phyloP scores from a whole-genome alignment of 345 rosid genomes.

The Melastoma malabathricum region DNA sequence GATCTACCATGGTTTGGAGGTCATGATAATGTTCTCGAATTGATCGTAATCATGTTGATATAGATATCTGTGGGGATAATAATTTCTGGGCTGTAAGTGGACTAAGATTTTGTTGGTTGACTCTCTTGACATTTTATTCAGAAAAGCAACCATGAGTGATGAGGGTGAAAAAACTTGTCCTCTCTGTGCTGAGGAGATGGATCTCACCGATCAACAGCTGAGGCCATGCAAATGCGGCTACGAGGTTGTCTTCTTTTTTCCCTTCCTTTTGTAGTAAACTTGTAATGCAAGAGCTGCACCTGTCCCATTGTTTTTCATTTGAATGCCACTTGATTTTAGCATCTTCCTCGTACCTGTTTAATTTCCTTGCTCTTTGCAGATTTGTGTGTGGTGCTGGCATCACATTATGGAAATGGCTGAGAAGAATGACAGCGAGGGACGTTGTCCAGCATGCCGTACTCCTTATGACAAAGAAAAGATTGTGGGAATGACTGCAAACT shows the following conservation, averaged over 20 bases:
- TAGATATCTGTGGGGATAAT: too few relatives aligned
- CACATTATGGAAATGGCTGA: constrained; percentile 94
- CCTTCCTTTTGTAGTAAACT: too few relatives aligned
- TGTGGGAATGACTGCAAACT: constrained; percentile 60
- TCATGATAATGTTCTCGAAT: too few relatives aligned
- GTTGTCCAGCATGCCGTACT: constrained; percentile 85
- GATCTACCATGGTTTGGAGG: too few relatives aligned
- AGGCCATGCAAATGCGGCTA: constrained; percentile 96
- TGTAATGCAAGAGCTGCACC: too few relatives aligned
- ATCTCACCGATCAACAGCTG: constrained; percentile 80
- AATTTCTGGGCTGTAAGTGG: too few relatives aligned
- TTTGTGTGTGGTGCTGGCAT: constrained; percentile 99
- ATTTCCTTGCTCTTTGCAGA: constrained; percentile 19
- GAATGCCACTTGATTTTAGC: too few relatives aligned
- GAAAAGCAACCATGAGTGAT: constrained; percentile 57
- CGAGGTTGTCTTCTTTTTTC: constrained; percentile 29
- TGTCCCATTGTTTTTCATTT: too few relatives aligned
- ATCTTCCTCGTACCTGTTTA: too few relatives aligned
- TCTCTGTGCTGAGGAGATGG: constrained; percentile 92
- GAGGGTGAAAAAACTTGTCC: constrained; percentile 82
- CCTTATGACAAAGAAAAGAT: constrained; percentile 90
- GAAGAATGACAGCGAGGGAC: constrained; percentile 74
- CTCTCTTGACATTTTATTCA: neutral
- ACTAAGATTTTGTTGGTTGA: neutral
- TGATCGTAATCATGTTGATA: too few relatives aligned